phyloP scores from a whole-genome alignment of 2,329 filamentous ascomycete genomes.

The Aaosphaeria pasadenensis region DNA sequence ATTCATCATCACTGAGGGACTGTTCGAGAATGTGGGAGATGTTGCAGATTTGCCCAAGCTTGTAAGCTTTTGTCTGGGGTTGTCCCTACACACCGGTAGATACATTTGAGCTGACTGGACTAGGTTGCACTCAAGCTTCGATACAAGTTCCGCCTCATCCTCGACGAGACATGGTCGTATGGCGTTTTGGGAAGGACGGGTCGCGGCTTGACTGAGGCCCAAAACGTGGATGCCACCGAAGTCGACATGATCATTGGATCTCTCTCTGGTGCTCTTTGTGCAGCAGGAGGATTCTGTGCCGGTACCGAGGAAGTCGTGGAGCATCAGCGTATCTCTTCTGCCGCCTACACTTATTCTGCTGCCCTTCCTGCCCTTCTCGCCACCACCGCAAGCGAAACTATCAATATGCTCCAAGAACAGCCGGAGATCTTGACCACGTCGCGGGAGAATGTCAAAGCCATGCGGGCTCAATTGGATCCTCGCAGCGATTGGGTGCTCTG shows the following conservation, averaged over 20 bases:
- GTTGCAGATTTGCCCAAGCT: constrained; percentile 81
- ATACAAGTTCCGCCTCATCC: constrained; percentile 96
- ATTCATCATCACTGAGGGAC: constrained; percentile 92
- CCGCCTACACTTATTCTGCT: constrained; percentile 93
- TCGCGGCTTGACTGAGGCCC: constrained; percentile 88
- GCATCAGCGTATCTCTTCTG: constrained; percentile 90
- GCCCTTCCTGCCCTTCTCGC: constrained; percentile 90
- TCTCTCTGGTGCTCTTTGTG: constrained; percentile 83
- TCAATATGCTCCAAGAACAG: constrained; percentile 80
- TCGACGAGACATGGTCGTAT: constrained; percentile 98
- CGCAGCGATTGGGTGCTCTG: constrained; percentile 90
- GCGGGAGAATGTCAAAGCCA: constrained; percentile 80
- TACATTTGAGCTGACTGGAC: constrained; percentile 1
- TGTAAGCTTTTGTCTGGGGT: constrained; percentile 46
- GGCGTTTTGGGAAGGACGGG: constrained; percentile 90
- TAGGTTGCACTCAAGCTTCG: constrained; percentile 87
- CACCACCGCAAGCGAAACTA: constrained; percentile 91
- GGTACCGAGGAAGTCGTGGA: constrained; percentile 88
- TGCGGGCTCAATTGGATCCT: constrained; percentile 85
- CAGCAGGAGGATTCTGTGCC: constrained; percentile 93
- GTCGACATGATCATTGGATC: constrained; percentile 98
- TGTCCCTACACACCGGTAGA: not conserved
- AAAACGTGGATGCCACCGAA: constrained; percentile 89
- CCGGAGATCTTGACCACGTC: constrained; percentile 77
- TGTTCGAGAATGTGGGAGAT: constrained; percentile 90